Base-by-base conservation (phyloP, 164 flowering plant species). In the Santalum album region DNA sequence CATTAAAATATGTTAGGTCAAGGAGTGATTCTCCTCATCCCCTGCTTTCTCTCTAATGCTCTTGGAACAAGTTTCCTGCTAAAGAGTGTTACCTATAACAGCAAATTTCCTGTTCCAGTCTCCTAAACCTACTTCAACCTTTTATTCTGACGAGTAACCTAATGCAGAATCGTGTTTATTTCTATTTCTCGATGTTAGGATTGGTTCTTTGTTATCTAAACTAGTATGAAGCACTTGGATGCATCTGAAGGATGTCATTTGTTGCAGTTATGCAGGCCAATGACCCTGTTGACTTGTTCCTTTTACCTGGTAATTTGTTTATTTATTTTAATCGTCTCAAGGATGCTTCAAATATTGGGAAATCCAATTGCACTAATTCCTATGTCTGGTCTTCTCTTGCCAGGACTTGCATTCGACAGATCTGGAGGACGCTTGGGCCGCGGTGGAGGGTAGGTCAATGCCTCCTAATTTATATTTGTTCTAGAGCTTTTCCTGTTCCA, bases 331-430 rank as follows among this genome's bases (percentile, higher is more conserved):
- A 12, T 47, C 54, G 7, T 6, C 25, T 59, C 0, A 39, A 34
- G 26, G 14, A 12, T 32, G 40, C 39, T 25, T 47, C 25, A 7
- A 16, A 38, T 19, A 29, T 35, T 1, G 24, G 40, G 25, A 43
- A 48, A 35, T 27, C 9, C 23, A 32, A 7, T 16, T 25, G 36
- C 14, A 36, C 21, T 9, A 20, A 46, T 27, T 17, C 34, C 14
- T 38, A 9, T 26, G 24, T 53, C 9, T 18, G 49, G 40, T 49
- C 18, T 49, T 26, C 5, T 54, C 22, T 58, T 23, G 45, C 35
- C 78, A 94, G 99, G 99, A 29, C 87, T 87, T 63, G 96, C 96
- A 49, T 94, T 94, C 67, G 97, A 94, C 68, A 77, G 64, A 78
- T 61, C 82, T 65, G 99, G 99, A 65, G 84, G 85, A 70, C 95